Evolutionary conservation across 352 stramenopile species (phyloP), one percentile per base, ranked within the genome.

Genomic region (Pythium brassicae): DNA sequence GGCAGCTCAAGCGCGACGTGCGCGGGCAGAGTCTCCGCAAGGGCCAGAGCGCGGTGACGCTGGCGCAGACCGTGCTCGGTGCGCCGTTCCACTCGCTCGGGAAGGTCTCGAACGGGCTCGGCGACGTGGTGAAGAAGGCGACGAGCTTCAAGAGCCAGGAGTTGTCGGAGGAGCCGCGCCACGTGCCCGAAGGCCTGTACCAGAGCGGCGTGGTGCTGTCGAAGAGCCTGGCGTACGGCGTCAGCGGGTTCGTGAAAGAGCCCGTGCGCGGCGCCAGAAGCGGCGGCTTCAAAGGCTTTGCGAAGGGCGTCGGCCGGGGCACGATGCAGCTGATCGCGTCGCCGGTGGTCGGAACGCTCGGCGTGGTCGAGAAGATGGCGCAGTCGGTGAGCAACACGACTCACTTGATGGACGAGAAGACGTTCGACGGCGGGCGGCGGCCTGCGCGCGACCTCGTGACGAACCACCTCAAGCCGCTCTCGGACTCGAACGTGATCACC

Each of bases 361-460:
- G 86, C 11, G 83, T 78, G 3, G 80, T 94, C 12, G 86, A 95
- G 69, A 95, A 95, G 57, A 27, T 95, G 42, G 77, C 78, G 1
- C 76, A 91, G 63, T 92, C 82, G 14, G 65, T 94, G 51, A 88
- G 69, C 62, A 95, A 94, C 67, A 95, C 86, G 26, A 95, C 85
- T 1, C 86, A 95, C 43, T 54, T 95, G 54, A 65, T 94, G 56
- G 86, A 95, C 53, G 83, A 87, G 25, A 94, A 90, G 46, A 53
- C 68, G 34, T 94, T 76, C 51, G 77, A 92, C 40, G 85, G 83
- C 10, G 87, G 83, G 4, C 82, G 86, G 9, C 83, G 85, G 8
- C 85, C 84, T 32, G 74, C 85, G 4, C 82, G 85, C 17, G 83
- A 93, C 39, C 68, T 94, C 10, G 59, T 68, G 19, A 59, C 54